Base-by-base conservation (phyloP, 2,329 filamentous ascomycete genomes). In the Colletotrichum musicola region DNA sequence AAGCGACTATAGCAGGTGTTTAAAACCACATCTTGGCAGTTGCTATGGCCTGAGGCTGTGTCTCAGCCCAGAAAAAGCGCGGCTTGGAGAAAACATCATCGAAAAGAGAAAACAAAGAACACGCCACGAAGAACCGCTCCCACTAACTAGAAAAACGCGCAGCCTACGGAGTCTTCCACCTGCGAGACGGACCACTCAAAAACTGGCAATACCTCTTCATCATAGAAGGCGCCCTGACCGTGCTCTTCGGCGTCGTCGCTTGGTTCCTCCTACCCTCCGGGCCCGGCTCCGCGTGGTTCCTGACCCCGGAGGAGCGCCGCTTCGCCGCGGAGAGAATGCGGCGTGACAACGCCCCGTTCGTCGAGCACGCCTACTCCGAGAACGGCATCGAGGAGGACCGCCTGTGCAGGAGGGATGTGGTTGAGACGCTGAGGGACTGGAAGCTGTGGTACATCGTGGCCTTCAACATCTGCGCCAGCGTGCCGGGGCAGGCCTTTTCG, bases 171-270 rank as follows among this genome's bases (percentile, higher is more conserved):
- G 76, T 81, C 30, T 83, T 84, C 69, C 79, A 77, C 27, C 77
- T 82, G 46, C 64, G 78, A 9, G 58, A 71, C 14, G 77, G 77
- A 1, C 66, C 72, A 0, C 64, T 81, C 1, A 75, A 78, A 6
- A 73, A 75, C 57, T 84, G 82, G 82, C 79, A 82, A 64, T 79
- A 83, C 44, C 78, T 85, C 1, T 84, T 85, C 67, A 73, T 85
- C 54, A 79, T 83, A 10, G 82, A 85, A 70, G 83, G 82, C 0
- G 57, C 70, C 1, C 72, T 80, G 9, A 85, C 83, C 1, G 67
- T 82, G 0, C 14, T 77, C 13, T 74, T 82, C 13, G 81, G 78
- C 0, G n/a, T 81, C 5, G 72, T 80, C 1, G 77, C 80, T 1
- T 77, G 80, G 55, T 74, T 79, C 66, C 80, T 80, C 72, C 74